Evolutionary conservation across 176 grass and related monocot genomes (phyloP), one percentile per base, ranked within the genome.

Genomic region (Paspalum notatum): DNA sequence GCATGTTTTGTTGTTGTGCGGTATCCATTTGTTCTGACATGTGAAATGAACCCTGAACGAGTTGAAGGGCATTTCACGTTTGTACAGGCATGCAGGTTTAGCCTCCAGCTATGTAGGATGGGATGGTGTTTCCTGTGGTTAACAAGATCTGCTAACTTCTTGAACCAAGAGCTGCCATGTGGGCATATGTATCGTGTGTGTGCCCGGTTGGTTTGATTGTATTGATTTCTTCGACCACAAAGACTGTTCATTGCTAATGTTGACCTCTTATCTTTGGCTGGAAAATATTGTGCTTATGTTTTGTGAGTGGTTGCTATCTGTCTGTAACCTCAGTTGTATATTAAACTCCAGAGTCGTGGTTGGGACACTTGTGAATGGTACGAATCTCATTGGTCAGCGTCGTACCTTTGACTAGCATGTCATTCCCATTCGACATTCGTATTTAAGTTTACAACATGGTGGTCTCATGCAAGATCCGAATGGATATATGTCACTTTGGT

Each of bases 81-180:
- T 80, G 77, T 80, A 80, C 64, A 80, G 77, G 38, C 40, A 64
- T 89, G 57, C 46, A 75, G 38, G 9, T 26, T 38, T 17, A 74
- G 53, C 22, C 16, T 61, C 26, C 16, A 24, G 57, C 14, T 50
- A 52, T 70, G 32, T 55, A 21, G 24, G 45, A 82, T 12, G 45
- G 48, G 32, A 32, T 32, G 32, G 32, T 55, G 48, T 8, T 49
- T 41, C 66, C 0, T 70, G 27, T 43, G 41, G 18, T 41, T 58
- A 39, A 68, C 25, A 48, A 40, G 56, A 58, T 61, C 12, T 61
- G 50, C 43, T 18, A 43, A 68, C 37, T 41, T 39, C 12, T 45
- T 78, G 53, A 75, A 58, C 72, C 54, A n/a, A 5, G 16, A 65
- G 56, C 8, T 45, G 21, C 38, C 55, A 72, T 79, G 55, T 0